A percentile compares a stretch with the other conserved stretches of the same genome.
These are phyloP conservation scores for Rhizopus sp. DNA, from an alignment of 371 early-diverging fungal species.

Conservation along the genomic window DNA sequence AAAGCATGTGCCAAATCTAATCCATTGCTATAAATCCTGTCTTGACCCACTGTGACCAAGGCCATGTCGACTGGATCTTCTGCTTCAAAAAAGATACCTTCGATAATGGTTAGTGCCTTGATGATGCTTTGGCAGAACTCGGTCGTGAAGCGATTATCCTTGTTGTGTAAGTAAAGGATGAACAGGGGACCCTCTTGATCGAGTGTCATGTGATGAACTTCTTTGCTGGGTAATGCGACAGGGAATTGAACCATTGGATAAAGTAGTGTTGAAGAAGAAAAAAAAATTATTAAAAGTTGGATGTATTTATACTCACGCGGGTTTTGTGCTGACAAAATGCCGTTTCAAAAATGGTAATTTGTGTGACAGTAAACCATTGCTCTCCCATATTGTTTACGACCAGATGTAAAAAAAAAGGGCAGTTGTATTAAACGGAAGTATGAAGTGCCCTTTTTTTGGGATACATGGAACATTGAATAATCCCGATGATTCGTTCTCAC, in stretches of 20 bases:
- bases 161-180: slow-evolving; percentile 58
- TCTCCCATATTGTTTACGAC: no score
- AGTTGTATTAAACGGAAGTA: no score
- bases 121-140: slow-evolving; percentile 61
- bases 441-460: no score
- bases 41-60: slow-evolving; percentile 65
- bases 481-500: no score
- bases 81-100: slow-evolving; percentile 43
- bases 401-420: no score
- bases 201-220: slow-evolving; percentile 47
- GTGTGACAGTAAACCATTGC: no score
- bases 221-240: slow-evolving; percentile 38
- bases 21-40: slow-evolving; percentile 80
- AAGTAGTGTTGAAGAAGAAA: no score
- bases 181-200: slow-evolving; percentile 59
- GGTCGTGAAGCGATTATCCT: slow-evolving; percentile 72
- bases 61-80: slow-evolving; percentile 51
- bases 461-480: no score
- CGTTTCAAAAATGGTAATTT: no score
- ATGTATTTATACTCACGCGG: no score
- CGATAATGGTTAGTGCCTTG: slow-evolving; percentile 64
- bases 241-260: slow-evolving; percentile 29
- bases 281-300: no score
- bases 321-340: no score
- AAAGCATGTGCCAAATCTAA: slow-evolving; percentile 63